phyloP scores from a whole-genome alignment of 306 rosid species.

The Citrullus amarus region DNA sequence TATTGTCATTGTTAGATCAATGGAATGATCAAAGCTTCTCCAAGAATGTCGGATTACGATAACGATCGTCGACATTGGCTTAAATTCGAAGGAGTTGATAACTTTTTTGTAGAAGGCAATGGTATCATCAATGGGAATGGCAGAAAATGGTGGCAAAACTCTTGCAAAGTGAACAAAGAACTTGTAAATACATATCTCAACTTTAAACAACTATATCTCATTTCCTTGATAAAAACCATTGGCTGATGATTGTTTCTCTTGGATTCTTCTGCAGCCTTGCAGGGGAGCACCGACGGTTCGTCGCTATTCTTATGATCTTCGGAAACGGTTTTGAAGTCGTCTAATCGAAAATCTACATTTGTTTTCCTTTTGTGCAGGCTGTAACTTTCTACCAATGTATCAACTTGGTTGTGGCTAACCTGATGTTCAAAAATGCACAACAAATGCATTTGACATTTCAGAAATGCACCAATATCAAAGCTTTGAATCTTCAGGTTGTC shows the following conservation, averaged over 20 bases:
- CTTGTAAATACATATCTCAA: slow-evolving; percentile 30
- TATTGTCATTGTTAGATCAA: slow-evolving; percentile 25
- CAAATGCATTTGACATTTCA: slow-evolving; percentile 57
- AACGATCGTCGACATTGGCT: slow-evolving; percentile 37
- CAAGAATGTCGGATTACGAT: slow-evolving; percentile 28
- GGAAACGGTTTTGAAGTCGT: not conserved
- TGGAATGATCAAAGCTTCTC: slow-evolving; percentile 68
- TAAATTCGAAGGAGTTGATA: slow-evolving; percentile 22
- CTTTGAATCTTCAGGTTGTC: slow-evolving; percentile 24
- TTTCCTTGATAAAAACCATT: not conserved
- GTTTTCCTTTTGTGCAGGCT: slow-evolving; percentile 30
- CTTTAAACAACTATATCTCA: not conserved
- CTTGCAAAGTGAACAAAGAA: slow-evolving; percentile 57
- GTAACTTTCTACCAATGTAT: slow-evolving; percentile 48
- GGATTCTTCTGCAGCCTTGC: slow-evolving; percentile 51
- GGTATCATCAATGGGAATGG: slow-evolving; percentile 78
- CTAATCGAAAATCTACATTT: not conserved
- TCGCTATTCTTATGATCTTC: not conserved
- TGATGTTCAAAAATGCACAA: slow-evolving; percentile 47
- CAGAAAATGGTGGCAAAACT: slow-evolving; percentile 63
- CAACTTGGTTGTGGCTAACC: slow-evolving; percentile 27
- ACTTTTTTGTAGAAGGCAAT: slow-evolving; percentile 47
- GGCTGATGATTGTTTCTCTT: slow-evolving; percentile 2
- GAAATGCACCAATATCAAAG: slow-evolving; percentile 35
- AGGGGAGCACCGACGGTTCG: slow-evolving; percentile 62